These are phyloP conservation scores for Agrocybe pediades DNA, from an alignment of 768 basidiomycete genomes.

Conservation along the genomic window DNA sequence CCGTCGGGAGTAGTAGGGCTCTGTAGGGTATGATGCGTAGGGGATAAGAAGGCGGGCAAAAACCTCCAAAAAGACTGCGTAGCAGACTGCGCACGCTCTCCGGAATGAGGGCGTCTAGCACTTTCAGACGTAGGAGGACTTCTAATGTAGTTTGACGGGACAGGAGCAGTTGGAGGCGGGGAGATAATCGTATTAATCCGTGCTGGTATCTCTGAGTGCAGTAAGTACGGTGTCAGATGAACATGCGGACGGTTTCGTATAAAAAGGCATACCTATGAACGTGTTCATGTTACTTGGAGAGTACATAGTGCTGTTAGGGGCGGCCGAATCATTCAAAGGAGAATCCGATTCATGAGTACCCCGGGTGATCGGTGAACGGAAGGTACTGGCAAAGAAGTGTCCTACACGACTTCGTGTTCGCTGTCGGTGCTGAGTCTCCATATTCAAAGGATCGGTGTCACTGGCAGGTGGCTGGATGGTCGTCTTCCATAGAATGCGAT, in stretches of 20 bases:
- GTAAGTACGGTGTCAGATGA: background rate
- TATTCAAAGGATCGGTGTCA: slow-evolving; percentile 30
- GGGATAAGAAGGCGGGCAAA: slow-evolving; percentile 49
- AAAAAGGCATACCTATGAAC: no score
- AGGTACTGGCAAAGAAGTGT: slow-evolving; percentile 54
- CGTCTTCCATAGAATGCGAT: slow-evolving; percentile 82
- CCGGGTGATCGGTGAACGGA: slow-evolving; percentile 46
- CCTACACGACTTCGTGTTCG: slow-evolving; percentile 40
- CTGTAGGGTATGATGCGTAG: slow-evolving; percentile 26
- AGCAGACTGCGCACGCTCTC: slow-evolving; percentile 19
- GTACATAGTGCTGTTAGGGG: no score
- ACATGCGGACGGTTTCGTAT: no score
- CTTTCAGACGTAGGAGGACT: slow-evolving; percentile 18
- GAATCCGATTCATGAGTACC: slow-evolving; percentile 9
- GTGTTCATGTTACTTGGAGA: no score
- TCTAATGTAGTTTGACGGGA: slow-evolving; percentile 14
- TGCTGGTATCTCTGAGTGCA: background rate
- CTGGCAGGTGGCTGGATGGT: slow-evolving; percentile 52
- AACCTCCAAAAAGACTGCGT: slow-evolving; percentile 50
- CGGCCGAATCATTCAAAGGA: background rate
- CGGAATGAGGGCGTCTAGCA: slow-evolving; percentile 18
- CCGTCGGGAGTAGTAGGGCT: background rate
- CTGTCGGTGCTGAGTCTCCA: slow-evolving; percentile 16
- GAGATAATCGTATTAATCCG: slow-evolving; percentile 21
- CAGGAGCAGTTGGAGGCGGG: slow-evolving; percentile 29